phyloP scores from a whole-genome alignment of 768 basidiomycete genomes.

The Sporobolomyces roseus region DNA sequence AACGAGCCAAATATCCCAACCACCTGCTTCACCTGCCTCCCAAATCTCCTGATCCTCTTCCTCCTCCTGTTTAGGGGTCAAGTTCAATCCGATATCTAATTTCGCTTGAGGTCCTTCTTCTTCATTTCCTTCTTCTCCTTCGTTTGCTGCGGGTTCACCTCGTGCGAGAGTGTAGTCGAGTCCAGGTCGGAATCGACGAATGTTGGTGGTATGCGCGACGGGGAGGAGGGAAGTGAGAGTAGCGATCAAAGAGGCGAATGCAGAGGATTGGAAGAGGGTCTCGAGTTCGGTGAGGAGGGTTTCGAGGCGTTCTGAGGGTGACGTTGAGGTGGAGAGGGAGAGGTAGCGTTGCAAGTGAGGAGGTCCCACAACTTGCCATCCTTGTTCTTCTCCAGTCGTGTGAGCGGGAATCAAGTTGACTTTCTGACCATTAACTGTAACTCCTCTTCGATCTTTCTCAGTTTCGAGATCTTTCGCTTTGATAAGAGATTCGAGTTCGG shows the following conservation, averaged over 20 bases:
- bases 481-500: conserved; percentile 63
- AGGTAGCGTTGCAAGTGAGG: conserved; percentile 95
- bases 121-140: conserved; percentile 46
- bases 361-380: conserved; percentile 76
- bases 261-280: conserved; percentile 37
- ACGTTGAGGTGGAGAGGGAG: conserved; percentile 52
- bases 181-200: conserved; percentile 82
- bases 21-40: conserved; percentile 76
- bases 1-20: conserved; percentile 97
- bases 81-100: conserved; percentile 77
- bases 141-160: conserved; percentile 55
- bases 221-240: conserved; percentile 34
- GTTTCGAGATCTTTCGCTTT: conserved; percentile 60
- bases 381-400: conserved; percentile 57
- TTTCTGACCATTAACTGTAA: conserved; percentile 53
- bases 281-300: conserved; percentile 16
- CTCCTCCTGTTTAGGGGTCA: conserved; percentile 55
- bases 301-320: conserved; percentile 23
- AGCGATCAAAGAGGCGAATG: conserved; percentile 40
- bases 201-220: conserved; percentile 47
- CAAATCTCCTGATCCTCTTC: conserved; percentile 56
- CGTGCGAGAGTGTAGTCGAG: conserved; percentile 93
- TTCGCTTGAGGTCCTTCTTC: conserved; percentile 62
- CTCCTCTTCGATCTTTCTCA: conserved; percentile 32
- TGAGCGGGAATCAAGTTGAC: conserved; percentile 61